phyloP scores from a whole-genome alignment of 139 green algal species.

The Prasinococcaceae sp. region DNA sequence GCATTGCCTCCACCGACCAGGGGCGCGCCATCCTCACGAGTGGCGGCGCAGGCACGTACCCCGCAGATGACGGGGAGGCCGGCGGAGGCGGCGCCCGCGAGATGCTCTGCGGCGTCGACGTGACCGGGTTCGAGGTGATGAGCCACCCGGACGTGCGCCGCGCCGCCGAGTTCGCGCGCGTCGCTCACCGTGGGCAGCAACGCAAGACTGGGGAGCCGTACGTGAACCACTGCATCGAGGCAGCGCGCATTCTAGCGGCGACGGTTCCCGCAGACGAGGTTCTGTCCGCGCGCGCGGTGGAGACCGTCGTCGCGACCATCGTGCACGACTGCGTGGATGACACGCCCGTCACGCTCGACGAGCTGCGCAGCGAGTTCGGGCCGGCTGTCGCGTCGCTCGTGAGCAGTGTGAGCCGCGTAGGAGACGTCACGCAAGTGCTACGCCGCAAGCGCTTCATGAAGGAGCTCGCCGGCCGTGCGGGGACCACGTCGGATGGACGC shows the following conservation, averaged over 20 bases:
- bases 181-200: conserved; percentile 56
- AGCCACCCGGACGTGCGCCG: conserved; percentile 28
- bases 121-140: too few relatives aligned
- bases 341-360: conserved; percentile 31
- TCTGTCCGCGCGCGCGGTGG: conserved; percentile 12
- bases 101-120: too few relatives aligned
- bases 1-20: too few relatives aligned
- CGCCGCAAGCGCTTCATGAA: not conserved
- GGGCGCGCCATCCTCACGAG: too few relatives aligned
- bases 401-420: conserved; percentile 58
- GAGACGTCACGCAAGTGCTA: conserved; percentile 67
- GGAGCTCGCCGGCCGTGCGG: not conserved
- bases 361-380: conserved; percentile 54
- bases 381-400: conserved; percentile 54
- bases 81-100: too few relatives aligned
- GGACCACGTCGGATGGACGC: too few relatives aligned
- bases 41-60: too few relatives aligned
- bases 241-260: conserved; percentile 69
- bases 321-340: conserved; percentile 94
- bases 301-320: conserved; percentile 63
- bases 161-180: conserved; percentile 65
- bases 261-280: conserved; percentile 11
- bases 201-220: conserved; percentile 81
- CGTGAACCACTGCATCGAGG: conserved; percentile 80
- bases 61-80: too few relatives aligned